Base-by-base conservation (phyloP, 1,284 basidiomycete genomes). In the Melampsora americana region DNA sequence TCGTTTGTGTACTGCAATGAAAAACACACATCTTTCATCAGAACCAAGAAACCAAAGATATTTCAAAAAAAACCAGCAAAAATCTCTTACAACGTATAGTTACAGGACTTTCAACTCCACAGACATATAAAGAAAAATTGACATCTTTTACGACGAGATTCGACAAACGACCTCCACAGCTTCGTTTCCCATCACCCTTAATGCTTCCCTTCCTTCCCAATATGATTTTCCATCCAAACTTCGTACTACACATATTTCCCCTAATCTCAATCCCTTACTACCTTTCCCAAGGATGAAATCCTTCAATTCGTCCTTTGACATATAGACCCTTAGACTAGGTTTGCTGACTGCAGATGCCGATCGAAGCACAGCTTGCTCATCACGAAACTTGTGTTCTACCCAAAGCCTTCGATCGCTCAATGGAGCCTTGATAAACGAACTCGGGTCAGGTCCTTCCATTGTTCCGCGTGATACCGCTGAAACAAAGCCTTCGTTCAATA, bases 401-500 rank as follows among this genome's bases (percentile, higher is more conserved):
- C 72, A 75, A 16, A 75, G 66, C 16, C 26, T n/a, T 18, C 72
- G 64, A 35, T 68, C 53, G 23, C 56, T 60, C 11, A 75, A 16
- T 9, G 72, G 72, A 1, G 62, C 50, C 12, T 48, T 30, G 5
- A 62, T 26, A 56, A 67, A 75, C 32, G 50, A 35, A 1, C 39
- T 44, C 16, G 72, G 72, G 44, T 75, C 66, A 0, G 92, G 88
- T 0, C 85, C 85, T 3, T 87, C 84, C 69, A 88, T 84, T 12
- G 92, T 93, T 6, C 93, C 93, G 16, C 92, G 89, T 0, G 90
- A 90, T 66, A 95, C 80, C 80, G 87, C 89, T 70, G 89, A 88
- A 80, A 95, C 84, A 84, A 95, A 94, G 73, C 93, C 93, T 18
- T 91, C 85, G 64, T 91, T 90, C 73, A 94, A 88, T 79, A 95